Evolutionary conservation across 805 yeast species (phyloP), one percentile per base, ranked within the genome.

Genomic region (Suhomyces kilbournensis): DNA sequence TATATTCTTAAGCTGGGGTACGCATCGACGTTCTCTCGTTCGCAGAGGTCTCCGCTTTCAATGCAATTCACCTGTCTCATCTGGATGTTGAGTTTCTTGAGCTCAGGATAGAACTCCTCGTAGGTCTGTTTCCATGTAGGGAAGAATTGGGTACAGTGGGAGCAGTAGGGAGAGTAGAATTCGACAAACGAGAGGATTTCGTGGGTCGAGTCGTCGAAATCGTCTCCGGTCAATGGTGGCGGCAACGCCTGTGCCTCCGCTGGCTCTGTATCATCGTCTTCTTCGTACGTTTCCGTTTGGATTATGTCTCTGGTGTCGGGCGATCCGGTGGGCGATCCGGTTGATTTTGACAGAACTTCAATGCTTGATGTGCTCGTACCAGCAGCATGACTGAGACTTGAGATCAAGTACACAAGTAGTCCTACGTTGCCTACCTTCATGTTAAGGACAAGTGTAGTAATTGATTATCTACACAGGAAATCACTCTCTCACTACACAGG

Each of bases 101-200:
- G 77, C 38, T 81, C 84, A 8, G 68, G 65, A 35, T 76, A 67
- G 59, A 81, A 79, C 3, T 68, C 65, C 22, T 72, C 60, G 70
- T 82, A 88, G 0, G 93, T 79, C 51, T 78, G 74, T 53, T 83
- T 79, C 97, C 98, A 94, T 7, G 72, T 77, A 1, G 99, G 98
- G 2, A 89, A 94, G 49, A 94, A 71, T 7, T 71, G 75, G 55
- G 73, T 79, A 71, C 99, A 94, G 69, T 93, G 98, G 7, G 73
- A 66, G 66, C 99, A 94, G 62, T 85, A 85, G 0, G 99, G 99
- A 30, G 97, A 90, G 65, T 71, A 94, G 69, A 90, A 92, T 70
- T 93, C 97, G 32, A 93, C 85, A 62, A 93, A 77, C 61, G 91
- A 86, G 19, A 84, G 70, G 2, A 86, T 86, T 8, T 75, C 69